phyloP scores from a whole-genome alignment of 352 stramenopile species.

The Phytophthora sojae region DNA sequence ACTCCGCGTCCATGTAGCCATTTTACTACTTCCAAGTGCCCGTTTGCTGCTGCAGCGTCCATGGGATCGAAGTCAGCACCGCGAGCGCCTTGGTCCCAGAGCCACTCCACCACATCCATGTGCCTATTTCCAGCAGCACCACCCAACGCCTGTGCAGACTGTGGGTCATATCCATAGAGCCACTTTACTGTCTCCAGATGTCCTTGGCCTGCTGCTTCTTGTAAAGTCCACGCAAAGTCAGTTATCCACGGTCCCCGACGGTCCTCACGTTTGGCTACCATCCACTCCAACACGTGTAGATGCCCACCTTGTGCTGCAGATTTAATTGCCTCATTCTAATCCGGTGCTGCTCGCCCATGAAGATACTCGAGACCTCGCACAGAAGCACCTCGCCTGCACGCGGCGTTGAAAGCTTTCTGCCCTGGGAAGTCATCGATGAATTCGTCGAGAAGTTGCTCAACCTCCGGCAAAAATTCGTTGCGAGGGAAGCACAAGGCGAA shows the following conservation, averaged over 20 bases:
- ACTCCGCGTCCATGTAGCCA: too few relatives aligned
- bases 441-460: neutral
- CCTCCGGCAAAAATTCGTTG: neutral
- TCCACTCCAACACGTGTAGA: neutral
- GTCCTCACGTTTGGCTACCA: neutral
- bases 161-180: too few relatives aligned
- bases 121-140: too few relatives aligned
- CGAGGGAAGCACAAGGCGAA: neutral
- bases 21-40: too few relatives aligned
- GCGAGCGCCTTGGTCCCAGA: too few relatives aligned
- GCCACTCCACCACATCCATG: too few relatives aligned
- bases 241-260: neutral
- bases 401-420: neutral
- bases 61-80: too few relatives aligned
- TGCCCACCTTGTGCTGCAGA: too few relatives aligned
- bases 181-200: too few relatives aligned
- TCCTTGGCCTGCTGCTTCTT: neutral
- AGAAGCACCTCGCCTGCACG: neutral
- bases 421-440: neutral
- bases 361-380: neutral
- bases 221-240: too few relatives aligned
- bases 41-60: too few relatives aligned
- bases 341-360: neutral
- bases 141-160: too few relatives aligned
- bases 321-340: neutral